Base-by-base conservation (phyloP, 331 rosid species). In the Arachis monticola region DNA sequence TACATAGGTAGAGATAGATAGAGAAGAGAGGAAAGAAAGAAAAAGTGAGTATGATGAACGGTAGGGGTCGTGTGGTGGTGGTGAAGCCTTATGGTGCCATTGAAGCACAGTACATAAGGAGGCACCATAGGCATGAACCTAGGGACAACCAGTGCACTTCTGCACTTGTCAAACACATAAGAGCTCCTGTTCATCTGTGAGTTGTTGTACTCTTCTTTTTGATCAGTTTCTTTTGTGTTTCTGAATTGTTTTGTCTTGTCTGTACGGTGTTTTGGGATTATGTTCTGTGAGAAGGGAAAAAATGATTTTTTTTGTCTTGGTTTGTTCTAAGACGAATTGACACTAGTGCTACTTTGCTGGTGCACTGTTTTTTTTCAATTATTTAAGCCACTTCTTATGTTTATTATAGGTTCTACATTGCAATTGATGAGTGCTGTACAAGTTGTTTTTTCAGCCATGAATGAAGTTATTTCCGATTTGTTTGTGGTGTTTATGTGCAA, bases 171-270 rank as follows among this genome's bases (percentile, higher is more conserved):
- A 89, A 83, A 76, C 92, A 85, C 79, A 82, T 89, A 67, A 84
- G 72, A 47, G 95, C 95, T 13, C 95, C 95, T 10, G 82, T 83
- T 77, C 88, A 85, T 3, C 90, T 50, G 95, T 89, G 63, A 73
- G 85, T 32, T 59, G 4, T 38, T 0, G 2, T 31, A 2, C 57
- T 51, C 7, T 48, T 2, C 2, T 65, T 5, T 7, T 70, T 46
- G 10, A 70, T n/a, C 47, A 48, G 30, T 42, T 17, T 67, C n/a
- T n/a, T n/a, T 5, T n/a, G n/a, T 64, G 10, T 0, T 45, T 58
- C 55, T 1, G 60, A 66, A 57, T 83, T 35, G 60, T 8, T 52
- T 62, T 8, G 4, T 58, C 30, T 53, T 11, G 11, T 62, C 76
- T 32, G n/a, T 22, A 10, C 1, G 27, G 14, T 73, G 38, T n/a